These are phyloP conservation scores for Diaporthe sp. DNA, from an alignment of 2,329 filamentous ascomycete genomes.

Conservation along the genomic window DNA sequence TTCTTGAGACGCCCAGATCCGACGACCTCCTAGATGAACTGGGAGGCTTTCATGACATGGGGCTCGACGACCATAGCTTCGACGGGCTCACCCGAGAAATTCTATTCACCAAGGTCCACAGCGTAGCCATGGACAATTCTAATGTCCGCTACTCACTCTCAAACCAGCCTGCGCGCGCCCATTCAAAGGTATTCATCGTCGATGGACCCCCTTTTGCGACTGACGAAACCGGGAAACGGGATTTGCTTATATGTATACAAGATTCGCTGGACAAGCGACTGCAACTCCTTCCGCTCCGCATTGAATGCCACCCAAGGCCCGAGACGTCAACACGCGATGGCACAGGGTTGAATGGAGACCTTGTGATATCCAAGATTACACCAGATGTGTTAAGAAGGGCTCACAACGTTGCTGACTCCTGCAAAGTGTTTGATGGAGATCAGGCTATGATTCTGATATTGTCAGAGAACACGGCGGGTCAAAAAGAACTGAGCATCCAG, in stretches of 20 bases:
- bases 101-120: conserved; percentile 79
- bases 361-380: conserved; percentile 55
- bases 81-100: conserved; percentile 81
- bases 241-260: conserved; percentile 77
- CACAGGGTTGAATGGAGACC: conserved; percentile 44
- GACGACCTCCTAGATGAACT: conserved; percentile 79
- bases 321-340: conserved; percentile 46
- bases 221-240: conserved; percentile 66
- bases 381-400: conserved; percentile 69
- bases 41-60: conserved; percentile 80
- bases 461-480: conserved; percentile 74
- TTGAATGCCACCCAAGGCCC: conserved; percentile 59
- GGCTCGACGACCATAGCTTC: conserved; percentile 78
- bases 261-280: conserved; percentile 77
- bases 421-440: conserved; percentile 76
- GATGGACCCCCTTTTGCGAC: conserved; percentile 69
- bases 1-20: conserved; percentile 59
- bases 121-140: conserved; percentile 72
- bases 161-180: conserved; percentile 64
- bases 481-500: conserved; percentile 78
- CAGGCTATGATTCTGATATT: conserved; percentile 79
- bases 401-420: conserved; percentile 79
- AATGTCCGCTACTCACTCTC: conserved; percentile 73
- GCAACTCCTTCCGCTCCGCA: conserved; percentile 74
- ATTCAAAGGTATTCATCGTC: conserved; percentile 78